These are phyloP conservation scores for Candida jianshihensis DNA, from an alignment of 805 yeast species.

Conservation along the genomic window DNA sequence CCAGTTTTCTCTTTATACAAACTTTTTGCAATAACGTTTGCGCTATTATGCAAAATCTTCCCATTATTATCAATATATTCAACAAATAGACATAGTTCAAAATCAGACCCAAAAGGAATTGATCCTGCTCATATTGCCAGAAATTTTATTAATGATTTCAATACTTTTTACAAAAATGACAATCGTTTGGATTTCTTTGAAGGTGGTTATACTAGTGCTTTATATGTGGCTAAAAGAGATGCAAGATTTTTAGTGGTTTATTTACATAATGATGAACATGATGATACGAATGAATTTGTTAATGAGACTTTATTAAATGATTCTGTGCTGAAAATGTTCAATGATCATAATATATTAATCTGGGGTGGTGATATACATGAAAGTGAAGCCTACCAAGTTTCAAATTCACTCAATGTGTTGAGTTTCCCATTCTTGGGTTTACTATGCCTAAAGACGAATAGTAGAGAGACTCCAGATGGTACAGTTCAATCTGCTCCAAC, in stretches of 20 bases:
- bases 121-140: slow-evolving; percentile 51
- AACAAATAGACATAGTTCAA: slow-evolving; percentile 30
- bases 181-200: slow-evolving; percentile 37
- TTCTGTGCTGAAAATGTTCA: slow-evolving; percentile 39
- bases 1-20: slow-evolving; percentile 28
- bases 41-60: slow-evolving; percentile 27
- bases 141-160: slow-evolving; percentile 43
- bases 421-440: slow-evolving; percentile 80
- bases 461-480: slow-evolving; percentile 49
- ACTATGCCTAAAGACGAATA: slow-evolving; percentile 54
- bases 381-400: slow-evolving; percentile 78
- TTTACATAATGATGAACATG: slow-evolving; percentile 67
- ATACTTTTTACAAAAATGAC: slow-evolving; percentile 32
- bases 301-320: slow-evolving; percentile 46
- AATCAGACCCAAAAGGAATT: slow-evolving; percentile 27
- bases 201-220: slow-evolving; percentile 77
- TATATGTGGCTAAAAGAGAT: slow-evolving; percentile 60
- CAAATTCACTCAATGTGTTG: slow-evolving; percentile 64
- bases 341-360: slow-evolving; percentile 46
- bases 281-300: slow-evolving; percentile 48
- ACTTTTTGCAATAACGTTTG: slow-evolving; percentile 26
- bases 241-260: slow-evolving; percentile 69
- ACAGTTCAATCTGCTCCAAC: slow-evolving; percentile 46
- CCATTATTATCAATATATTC: slow-evolving; percentile 26
- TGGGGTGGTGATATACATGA: slow-evolving; percentile 89